Evolutionary conservation across 2,329 filamentous ascomycete genomes (phyloP), one percentile per base, ranked within the genome.

Genomic region (Fusarium anthophilum): DNA sequence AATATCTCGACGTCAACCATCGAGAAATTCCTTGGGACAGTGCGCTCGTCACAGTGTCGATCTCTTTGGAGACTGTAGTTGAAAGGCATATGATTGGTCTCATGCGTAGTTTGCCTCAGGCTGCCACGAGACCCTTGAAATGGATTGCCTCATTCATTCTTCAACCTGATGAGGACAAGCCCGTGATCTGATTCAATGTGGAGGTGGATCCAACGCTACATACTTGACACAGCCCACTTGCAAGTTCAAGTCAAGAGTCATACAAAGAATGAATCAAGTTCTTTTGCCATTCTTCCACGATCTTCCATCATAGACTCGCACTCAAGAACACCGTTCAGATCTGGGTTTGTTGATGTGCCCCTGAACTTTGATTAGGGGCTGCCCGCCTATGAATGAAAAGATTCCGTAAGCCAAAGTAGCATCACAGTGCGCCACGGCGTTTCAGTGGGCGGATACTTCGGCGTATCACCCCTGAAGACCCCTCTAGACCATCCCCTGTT

Each of bases 1-100:
- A 55, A 71, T 63, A 72, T 66, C 68, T 71, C 72, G 77, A 79
- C 76, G 74, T 78, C 77, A 78, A 75, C 67, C 64, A 76, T 62
- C 63, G 69, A 78, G 76, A 78, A 78, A 76, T 78, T 71, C 76
- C 56, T 43, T n/a, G 15, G 17, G 4, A 76, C 76, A 74, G 76
- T 77, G 76, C 28, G 8, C 8, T 0, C 1, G 2, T n/a, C 28
- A 76, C 66, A 76, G 73, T 75, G 54, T 11, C 2, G 6, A 0
- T 0, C 1, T 2, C 13, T 55, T 18, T 44, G 28, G 1, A 10
- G 2, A 77, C 71, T 76, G 75, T 76, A 0, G n/a, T 59, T 1
- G 3, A 38, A 60, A 51, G 9, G 22, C 48, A 58, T 47, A 60
- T 73, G 69, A 77, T 77, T 77, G 76, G 76, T 35, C 55, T 64